Conservation (phyloP, 331 rosid species). For the Rhamnella rubrinervis region DNA sequence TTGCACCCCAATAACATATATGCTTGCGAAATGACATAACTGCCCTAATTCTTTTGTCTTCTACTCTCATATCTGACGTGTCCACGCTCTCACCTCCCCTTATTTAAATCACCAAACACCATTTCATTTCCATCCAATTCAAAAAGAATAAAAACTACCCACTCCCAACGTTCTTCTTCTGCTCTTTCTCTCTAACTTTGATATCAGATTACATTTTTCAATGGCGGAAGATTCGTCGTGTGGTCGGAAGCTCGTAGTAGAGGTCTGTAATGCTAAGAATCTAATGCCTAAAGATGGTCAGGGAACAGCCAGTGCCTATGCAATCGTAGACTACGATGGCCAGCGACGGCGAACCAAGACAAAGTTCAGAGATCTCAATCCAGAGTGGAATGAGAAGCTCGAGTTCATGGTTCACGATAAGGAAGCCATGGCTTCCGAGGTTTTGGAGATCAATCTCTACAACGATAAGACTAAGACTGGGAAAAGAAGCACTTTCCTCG, state of each 20-base stretch:
- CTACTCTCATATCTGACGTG: conserved; percentile 35
- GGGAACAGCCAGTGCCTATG: conserved; percentile 90
- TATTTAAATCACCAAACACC: conserved; percentile 15
- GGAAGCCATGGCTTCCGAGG: conserved; percentile 53
- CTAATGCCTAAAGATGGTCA: conserved; percentile 98
- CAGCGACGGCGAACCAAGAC: conserved; percentile 78
- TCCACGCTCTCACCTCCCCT: conserved; percentile 41
- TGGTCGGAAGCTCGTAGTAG: conserved; percentile 62
- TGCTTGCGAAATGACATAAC: neutral
- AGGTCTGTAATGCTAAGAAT: conserved; percentile 74
- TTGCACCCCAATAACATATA: neutral
- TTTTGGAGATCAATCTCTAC: conserved; percentile 67
- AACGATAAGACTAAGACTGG: conserved; percentile 71
- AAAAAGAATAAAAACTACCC: neutral
- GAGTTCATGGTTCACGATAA: conserved; percentile 61
- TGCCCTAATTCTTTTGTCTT: conserved; percentile 30
- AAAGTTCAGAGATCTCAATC: conserved; percentile 70
- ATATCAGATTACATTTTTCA: neutral
- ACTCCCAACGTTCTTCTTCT: neutral
- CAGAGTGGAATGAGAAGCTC: conserved; percentile 83
- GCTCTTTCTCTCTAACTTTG: neutral
- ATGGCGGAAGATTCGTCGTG: conserved; percentile 41
- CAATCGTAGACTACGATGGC: conserved; percentile 78
- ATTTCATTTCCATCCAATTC: neutral
- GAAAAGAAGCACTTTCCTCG: conserved; percentile 72